Base-by-base conservation (phyloP, 2,329 filamentous ascomycete species). In the Alternaria novae-zelandiae region DNA sequence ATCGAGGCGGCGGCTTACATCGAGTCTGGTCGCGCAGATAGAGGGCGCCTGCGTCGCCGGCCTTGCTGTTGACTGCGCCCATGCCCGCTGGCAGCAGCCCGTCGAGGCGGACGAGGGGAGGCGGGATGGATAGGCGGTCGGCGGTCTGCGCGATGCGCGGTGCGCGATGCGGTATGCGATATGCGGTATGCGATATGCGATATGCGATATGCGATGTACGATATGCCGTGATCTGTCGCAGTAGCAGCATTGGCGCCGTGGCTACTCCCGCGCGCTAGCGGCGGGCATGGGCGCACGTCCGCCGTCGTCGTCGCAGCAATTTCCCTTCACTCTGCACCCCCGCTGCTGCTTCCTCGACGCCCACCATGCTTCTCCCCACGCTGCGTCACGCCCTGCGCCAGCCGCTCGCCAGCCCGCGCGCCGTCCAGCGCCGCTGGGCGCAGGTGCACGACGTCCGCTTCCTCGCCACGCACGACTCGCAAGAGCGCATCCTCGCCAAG, bases 361-460 rank as follows among this genome's bases (percentile, higher is more conserved):
- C 45, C 53, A 46, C 44, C 30, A 61, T 75, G 25, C 74, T 71
- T 3, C 61, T 74, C 26, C 73, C 75, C 30, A 69, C 74, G 17
- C 67, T 79, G 57, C 75, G 75, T 53, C 64, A 74, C 63, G 66
- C 72, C 44, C 70, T 77, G 44, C 78, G 76, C 36, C 76, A 78
- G 46, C 72, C 77, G 15, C 69, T 75, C 43, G 49, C 63, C 11
- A 74, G 70, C 54, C 75, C 75, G 2, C 74, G 75, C 17, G 53
- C 70, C 32, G 68, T 63, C 57, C 95, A 97, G 80, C 88, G 90
- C 59, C 89, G 94, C 78, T 96, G 93, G 91, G 95, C 95, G 2
- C 93, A 93, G 74, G 94, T 97, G 28, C 93, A 96, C 80, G 93
- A 97, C 80, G 90, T 97, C 51, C 93, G 94, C 68, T 97, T 95